Evolutionary conservation across 2,329 filamentous ascomycete genomes (phyloP).

Genomic region (Aspergillus tamarii): DNA sequence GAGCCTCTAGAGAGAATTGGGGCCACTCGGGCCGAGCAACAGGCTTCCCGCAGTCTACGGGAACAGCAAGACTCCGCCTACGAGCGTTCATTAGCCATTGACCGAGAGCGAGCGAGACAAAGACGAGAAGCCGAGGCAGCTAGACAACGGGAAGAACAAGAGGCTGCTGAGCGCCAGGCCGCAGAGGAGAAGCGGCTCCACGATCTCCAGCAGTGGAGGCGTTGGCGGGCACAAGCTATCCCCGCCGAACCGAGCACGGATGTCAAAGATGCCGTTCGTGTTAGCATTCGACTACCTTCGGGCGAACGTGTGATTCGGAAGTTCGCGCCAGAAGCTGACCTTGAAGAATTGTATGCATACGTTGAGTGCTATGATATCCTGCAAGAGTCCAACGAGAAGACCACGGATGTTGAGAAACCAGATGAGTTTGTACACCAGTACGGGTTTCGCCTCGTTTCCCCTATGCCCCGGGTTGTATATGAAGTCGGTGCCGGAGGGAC

Average conservation of each 20-base stretch:
- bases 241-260: conserved; percentile 67
- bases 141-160: conserved; percentile 63
- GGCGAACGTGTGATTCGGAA: conserved; percentile 76
- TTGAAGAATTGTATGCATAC: conserved; percentile 94
- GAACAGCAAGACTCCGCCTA: conserved; percentile 91
- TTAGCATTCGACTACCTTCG: conserved; percentile 64
- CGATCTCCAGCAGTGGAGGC: conserved; percentile 72
- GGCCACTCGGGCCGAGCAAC: conserved; percentile 76
- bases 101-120: conserved; percentile 79
- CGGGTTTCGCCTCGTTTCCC: conserved; percentile 80
- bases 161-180: conserved; percentile 65
- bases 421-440: conserved; percentile 78
- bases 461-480: conserved; percentile 82
- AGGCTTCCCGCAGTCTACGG: conserved; percentile 78
- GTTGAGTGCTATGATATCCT: conserved; percentile 84
- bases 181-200: conserved; percentile 60
- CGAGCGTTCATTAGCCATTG: conserved; percentile 84
- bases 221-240: conserved; percentile 74
- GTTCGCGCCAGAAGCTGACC: conserved; percentile 68
- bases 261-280: conserved; percentile 72
- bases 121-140: conserved; percentile 74
- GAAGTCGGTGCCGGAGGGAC: conserved; percentile 68
- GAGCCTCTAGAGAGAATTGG: conserved; percentile 74
- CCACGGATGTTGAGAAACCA: conserved; percentile 56
- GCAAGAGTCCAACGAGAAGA: conserved; percentile 38